A percentile compares a stretch with the other conserved stretches of the same genome.
Conservation (phyloP, 768 basidiomycete genomes). For the Fomitopsis serialis region DNA sequence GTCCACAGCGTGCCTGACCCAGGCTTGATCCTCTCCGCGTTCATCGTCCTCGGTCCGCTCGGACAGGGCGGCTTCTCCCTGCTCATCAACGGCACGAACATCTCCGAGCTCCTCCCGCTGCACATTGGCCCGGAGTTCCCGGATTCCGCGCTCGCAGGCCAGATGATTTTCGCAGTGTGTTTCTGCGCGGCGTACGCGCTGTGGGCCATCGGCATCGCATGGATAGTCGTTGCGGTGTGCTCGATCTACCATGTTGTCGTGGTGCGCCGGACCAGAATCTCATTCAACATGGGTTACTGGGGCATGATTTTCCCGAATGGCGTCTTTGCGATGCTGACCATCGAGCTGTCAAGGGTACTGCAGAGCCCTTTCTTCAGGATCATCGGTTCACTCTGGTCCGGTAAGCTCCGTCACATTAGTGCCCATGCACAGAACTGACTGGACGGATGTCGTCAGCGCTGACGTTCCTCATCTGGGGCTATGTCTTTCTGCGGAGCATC, state of each 20-base stretch:
- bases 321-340: conserved; percentile 43
- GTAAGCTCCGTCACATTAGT: conserved; percentile 24
- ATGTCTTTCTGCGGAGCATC: conserved; percentile 36
- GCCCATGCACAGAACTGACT: background rate
- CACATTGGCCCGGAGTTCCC: conserved; percentile 28
- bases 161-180: conserved; percentile 37
- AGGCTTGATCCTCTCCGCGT: conserved; percentile 35
- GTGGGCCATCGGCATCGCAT: conserved; percentile 53
- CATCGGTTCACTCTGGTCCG: conserved; percentile 49
- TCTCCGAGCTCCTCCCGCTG: conserved; percentile 29
- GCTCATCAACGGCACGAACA: conserved; percentile 33
- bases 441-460: conserved; percentile 24
- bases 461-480: conserved; percentile 38
- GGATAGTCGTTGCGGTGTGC: conserved; percentile 40
- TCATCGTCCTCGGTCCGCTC: conserved; percentile 48
- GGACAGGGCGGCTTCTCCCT: conserved; percentile 47
- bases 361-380: conserved; percentile 45
- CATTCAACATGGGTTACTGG: conserved; percentile 47
- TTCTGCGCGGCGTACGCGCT: conserved; percentile 42
- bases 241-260: conserved; percentile 32
- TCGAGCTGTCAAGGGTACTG: conserved; percentile 44
- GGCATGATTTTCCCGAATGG: conserved; percentile 53
- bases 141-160: conserved; percentile 28
- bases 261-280: conserved; percentile 23
- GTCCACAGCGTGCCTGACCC: conserved; percentile 35